Conservation (phyloP, 2,329 filamentous ascomycete species). For the Penicillium oxalicum region DNA sequence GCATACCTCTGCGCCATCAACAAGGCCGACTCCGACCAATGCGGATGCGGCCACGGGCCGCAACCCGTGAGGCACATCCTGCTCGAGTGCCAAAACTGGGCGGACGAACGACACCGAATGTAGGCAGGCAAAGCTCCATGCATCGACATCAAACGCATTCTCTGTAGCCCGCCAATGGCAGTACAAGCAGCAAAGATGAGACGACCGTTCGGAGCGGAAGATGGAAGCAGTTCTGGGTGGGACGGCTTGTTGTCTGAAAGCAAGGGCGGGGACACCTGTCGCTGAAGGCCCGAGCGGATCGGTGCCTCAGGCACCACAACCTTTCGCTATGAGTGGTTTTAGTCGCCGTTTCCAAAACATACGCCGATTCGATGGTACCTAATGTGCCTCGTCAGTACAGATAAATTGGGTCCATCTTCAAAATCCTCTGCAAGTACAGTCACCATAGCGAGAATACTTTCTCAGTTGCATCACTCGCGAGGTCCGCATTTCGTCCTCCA, state of each 20-base stretch:
- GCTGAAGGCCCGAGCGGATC: neutral
- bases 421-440: slow-evolving; percentile 6
- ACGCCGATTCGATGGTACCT: neutral
- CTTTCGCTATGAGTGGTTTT: neutral
- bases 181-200: neutral
- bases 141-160: neutral
- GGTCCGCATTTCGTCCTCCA: slow-evolving; percentile 2
- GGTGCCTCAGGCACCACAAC: neutral
- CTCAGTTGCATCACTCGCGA: slow-evolving; percentile 5
- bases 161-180: neutral
- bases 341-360: slow-evolving; percentile 1
- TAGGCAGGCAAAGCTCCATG: neutral
- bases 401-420: slow-evolving; percentile 4
- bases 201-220: too few relatives aligned
- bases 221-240: too few relatives aligned
- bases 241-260: too few relatives aligned
- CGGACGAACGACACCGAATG: neutral
- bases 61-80: too few relatives aligned
- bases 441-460: slow-evolving; percentile 7
- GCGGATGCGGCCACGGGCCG: too few relatives aligned
- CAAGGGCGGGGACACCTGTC: neutral
- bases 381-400: slow-evolving; percentile 4
- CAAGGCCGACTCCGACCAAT: too few relatives aligned
- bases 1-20: too few relatives aligned
- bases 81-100: neutral